phyloP scores from a whole-genome alignment of 139 green algal genomes.

The Chlorella sp. region DNA sequence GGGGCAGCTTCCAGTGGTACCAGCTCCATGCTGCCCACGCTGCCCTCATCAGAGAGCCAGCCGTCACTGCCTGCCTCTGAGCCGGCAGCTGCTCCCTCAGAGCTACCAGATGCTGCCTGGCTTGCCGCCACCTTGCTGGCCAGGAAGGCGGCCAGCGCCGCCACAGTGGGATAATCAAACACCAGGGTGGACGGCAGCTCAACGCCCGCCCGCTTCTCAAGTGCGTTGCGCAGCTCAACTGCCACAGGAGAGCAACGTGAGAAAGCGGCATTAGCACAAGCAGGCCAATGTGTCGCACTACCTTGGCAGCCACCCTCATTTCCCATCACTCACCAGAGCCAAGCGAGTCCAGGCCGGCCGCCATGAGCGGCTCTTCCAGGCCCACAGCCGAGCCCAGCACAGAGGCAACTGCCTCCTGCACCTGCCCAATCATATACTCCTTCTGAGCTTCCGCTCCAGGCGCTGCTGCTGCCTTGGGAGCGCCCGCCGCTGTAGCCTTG shows the following conservation, averaged over 20 bases:
- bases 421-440: conserved; percentile 38
- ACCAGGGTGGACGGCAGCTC: conserved; percentile 59
- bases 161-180: conserved; percentile 69
- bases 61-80: neutral
- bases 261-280: too few relatives aligned
- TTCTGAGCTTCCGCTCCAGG: neutral
- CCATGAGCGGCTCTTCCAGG: conserved; percentile 66
- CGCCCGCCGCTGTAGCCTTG: neutral
- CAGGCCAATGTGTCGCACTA: too few relatives aligned
- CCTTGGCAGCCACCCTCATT: neutral
- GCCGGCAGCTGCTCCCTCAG: neutral
- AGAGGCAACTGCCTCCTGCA: conserved; percentile 52
- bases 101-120: neutral
- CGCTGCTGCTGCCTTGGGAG: neutral
- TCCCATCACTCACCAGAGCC: conserved; percentile 29
- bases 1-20: neutral
- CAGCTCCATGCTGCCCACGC: conserved; percentile 1
- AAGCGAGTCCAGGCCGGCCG: conserved; percentile 72
- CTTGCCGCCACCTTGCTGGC: neutral
- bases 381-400: conserved; percentile 55
- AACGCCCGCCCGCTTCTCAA: conserved; percentile 46
- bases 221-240: conserved; percentile 47
- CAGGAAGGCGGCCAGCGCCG: conserved; percentile 51
- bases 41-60: conserved; percentile 19
- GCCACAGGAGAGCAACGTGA: neutral